Evolutionary conservation across 2,329 filamentous ascomycete species (phyloP).

Genomic region (Hirsutella minnesotensis): DNA sequence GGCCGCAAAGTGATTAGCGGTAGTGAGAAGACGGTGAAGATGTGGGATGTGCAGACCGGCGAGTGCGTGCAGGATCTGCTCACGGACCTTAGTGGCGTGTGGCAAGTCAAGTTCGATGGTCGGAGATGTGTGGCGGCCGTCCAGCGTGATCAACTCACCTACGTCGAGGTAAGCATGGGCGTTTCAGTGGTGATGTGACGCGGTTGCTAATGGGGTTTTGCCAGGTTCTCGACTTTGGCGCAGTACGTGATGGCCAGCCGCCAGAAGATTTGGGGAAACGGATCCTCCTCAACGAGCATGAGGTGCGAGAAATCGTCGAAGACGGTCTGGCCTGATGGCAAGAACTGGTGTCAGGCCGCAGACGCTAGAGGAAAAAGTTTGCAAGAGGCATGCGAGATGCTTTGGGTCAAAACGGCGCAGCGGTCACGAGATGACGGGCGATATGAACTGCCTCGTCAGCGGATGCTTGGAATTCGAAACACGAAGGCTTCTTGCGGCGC

Average conservation of each 20-base stretch:
- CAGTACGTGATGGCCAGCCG: constrained; percentile 75
- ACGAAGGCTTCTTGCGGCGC: not conserved
- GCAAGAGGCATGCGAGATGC: too few species aligned
- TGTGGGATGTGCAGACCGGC: constrained; percentile 93
- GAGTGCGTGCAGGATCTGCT: constrained; percentile 88
- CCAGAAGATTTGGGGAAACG: constrained; percentile 67
- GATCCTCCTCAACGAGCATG: constrained; percentile 51
- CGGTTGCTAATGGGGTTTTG: too few species aligned
- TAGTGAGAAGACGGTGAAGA: constrained; percentile 90
- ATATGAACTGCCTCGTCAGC: not conserved
- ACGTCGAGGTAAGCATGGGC: constrained; percentile 67
- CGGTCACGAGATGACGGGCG: not conserved
- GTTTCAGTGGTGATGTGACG: too few species aligned
- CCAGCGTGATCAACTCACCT: constrained; percentile 83
- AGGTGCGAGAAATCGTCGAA: constrained; percentile 38
- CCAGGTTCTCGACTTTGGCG: constrained; percentile 94
- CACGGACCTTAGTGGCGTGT: constrained; percentile 90
- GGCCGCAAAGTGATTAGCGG: constrained; percentile 93
- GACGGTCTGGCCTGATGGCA: constrained; percentile 21
- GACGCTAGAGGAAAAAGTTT: too few species aligned
- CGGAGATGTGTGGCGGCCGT: constrained; percentile 92
- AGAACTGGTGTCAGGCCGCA: too few species aligned
- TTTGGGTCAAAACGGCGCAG: too few species aligned
- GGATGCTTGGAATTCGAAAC: not conserved
- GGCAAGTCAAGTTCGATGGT: constrained; percentile 98